Conservation (phyloP, 495 filamentous ascomycete species). For the Hamigera avellanea region DNA sequence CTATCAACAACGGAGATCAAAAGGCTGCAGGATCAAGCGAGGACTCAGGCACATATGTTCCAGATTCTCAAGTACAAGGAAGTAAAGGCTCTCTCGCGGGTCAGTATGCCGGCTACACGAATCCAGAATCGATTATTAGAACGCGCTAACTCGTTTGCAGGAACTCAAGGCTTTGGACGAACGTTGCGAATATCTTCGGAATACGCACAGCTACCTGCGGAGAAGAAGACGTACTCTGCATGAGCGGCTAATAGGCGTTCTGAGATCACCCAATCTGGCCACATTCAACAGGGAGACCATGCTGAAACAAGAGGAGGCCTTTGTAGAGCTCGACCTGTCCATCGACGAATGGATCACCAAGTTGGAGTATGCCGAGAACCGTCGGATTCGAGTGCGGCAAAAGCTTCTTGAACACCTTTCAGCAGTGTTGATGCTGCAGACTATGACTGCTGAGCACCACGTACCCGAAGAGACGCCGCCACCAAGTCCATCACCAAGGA, state of each 20-base stretch:
- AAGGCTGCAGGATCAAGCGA: slow-evolving; percentile 47
- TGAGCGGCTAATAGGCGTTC: slow-evolving; percentile 54
- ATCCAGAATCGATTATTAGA: slow-evolving; percentile 3
- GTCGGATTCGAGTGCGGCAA: slow-evolving; percentile 55
- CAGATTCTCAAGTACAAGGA: slow-evolving; percentile 56
- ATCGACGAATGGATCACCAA: slow-evolving; percentile 68
- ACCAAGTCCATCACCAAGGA: slow-evolving; percentile 15
- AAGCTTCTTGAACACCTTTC: slow-evolving; percentile 67
- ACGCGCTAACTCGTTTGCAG: slow-evolving; percentile 12
- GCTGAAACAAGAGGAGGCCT: slow-evolving; percentile 62
- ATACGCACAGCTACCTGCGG: slow-evolving; percentile 55
- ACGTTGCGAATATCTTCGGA: slow-evolving; percentile 58
- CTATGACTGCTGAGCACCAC: neutral
- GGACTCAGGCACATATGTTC: slow-evolving; percentile 51
- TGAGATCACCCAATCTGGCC: slow-evolving; percentile 46
- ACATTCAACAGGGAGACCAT: slow-evolving; percentile 57
- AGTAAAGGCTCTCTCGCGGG: slow-evolving; percentile 52
- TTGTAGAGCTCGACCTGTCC: slow-evolving; percentile 56
- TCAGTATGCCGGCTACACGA: slow-evolving; percentile 16
- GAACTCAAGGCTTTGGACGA: slow-evolving; percentile 61
- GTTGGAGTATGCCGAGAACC: slow-evolving; percentile 64
- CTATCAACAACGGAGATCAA: slow-evolving; percentile 40
- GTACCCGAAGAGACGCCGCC: slow-evolving; percentile 22
- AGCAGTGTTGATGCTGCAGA: slow-evolving; percentile 35
- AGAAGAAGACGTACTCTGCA: slow-evolving; percentile 58